Evolutionary conservation across 768 basidiomycete genomes (phyloP), one percentile per base, ranked within the genome.

Genomic region (Mycena galopus): DNA sequence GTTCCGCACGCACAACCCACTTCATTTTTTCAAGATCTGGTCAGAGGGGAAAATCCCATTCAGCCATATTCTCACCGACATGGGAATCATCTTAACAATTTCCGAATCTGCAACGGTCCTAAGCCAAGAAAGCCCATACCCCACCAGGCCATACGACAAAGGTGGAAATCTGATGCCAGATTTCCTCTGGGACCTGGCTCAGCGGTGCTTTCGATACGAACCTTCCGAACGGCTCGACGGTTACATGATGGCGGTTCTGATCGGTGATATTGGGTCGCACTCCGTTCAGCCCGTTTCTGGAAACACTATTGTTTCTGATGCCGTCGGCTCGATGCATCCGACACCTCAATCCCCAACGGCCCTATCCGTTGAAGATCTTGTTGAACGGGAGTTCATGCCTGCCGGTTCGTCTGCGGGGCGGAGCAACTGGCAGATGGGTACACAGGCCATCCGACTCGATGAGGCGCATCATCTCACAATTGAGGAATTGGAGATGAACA

Each of bases 21-120:
- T 50, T 9, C 47, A 23, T 10, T 23, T 16, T 25, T n/a, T n/a
- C 47, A 23, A 25, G 23, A 50, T 50, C 47, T 50, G 47, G 23
- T 50, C 47, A 50, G 47, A 50, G 47, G 47, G 47, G 4, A 50
- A 50, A 50, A 50, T 50, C 47, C 47, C 47, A 50, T 50, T 50
- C 47, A 50, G 47, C 47, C 47, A 50, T 50, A 50, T 50, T 50
- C 39, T 50, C 47, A 50, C 47, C 47, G n/a, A 50, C 47, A 50
- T 50, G 47, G 23, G 47, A 25, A 23, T 50, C 23, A 12, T 50
- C n/a, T 50, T 50, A 50, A 23, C 47, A 16, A 50, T 50, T 50
- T 50, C 47, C 12, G 47, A 23, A 50, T 23, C 47, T 50, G 47
- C 23, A 4, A 12, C 4, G n/a, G 47, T 50, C 47, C 47, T 4